Base-by-base conservation (phyloP, 1,284 basidiomycete genomes). In the Phenoliferia sp. region DNA sequence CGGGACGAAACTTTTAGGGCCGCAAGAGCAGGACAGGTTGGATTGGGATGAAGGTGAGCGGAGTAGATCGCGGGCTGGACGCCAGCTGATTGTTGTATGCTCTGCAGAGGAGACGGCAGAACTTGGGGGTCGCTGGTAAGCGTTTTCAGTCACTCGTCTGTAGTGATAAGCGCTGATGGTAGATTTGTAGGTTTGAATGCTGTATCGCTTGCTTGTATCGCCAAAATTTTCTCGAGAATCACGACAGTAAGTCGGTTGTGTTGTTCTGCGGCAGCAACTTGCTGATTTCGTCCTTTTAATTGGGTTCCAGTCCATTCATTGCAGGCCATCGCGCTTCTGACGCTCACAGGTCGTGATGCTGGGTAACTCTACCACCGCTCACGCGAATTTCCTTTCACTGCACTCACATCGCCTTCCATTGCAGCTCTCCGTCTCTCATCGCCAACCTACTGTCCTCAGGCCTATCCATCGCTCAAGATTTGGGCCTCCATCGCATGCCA, bases 381-480 rank as follows among this genome's bases (percentile, higher is more conserved):
- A 12, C 39, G 22, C n/a, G 39, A 48, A 15, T 48, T 56, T 28
- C 54, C 9, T 52, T 52, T 5, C 19, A 5, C 28, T n/a, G 16
- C 54, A 31, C 54, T 28, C 7, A 56, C 5, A n/a, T n/a, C n/a
- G 6, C 4, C 3, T n/a, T 6, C 33, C n/a, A 56, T 31, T 31
- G 5, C 54, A 56, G 54, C 2, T 70, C 69, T 0, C 64, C 71
- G 0, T 64, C 63, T n/a, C 55, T 70, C n/a, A 70, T 73, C 63
- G 68, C 71, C 17, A 67, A 67, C 32, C 63, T 73, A n/a, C 65
- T 73, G 28, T 64, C 59, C 29, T 56, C 69, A 36, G 71, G 67
- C 31, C 63, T 73, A 26, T 70, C 71, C 17, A 65, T 68, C 59
- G 71, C 69, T 12, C 71, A 73, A 28, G 69, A 70, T 28, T 58